Percentiles rank a stretch among this genome's conserved stretches.
Conservation (phyloP, 495 filamentous ascomycete genomes). For the Penicillium cinerascens region DNA sequence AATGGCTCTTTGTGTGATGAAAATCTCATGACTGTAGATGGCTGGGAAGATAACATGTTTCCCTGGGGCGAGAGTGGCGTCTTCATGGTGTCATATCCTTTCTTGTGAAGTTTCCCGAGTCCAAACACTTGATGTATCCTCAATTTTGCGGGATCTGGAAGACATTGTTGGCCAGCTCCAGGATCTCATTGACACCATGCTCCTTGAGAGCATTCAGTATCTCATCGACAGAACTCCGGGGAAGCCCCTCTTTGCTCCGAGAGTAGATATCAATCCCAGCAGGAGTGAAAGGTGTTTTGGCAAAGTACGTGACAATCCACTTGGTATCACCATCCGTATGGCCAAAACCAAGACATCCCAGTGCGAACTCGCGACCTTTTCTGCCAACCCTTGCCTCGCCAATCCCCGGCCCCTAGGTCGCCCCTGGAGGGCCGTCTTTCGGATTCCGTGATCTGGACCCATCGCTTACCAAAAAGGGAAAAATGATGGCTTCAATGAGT, state of each 20-base stretch:
- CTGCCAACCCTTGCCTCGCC: conserved; percentile 68
- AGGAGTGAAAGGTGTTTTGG: conserved; percentile 68
- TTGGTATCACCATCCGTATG: conserved; percentile 40
- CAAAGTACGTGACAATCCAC: conserved; percentile 76
- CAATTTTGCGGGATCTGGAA: conserved; percentile 22
- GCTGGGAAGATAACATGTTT: too few species aligned
- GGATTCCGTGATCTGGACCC: too few species aligned
- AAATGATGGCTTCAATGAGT: too few species aligned
- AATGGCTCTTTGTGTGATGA: too few species aligned
- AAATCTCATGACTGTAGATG: too few species aligned
- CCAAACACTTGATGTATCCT: neutral
- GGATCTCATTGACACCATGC: conserved; percentile 22
- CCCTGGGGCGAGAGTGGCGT: too few species aligned
- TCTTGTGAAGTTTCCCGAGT: too few species aligned
- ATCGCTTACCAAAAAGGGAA: too few species aligned
- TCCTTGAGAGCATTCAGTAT: conserved; percentile 43
- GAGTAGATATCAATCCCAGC: conserved; percentile 73
- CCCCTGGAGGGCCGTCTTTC: too few species aligned
- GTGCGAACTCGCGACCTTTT: conserved; percentile 58
- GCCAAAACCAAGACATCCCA: conserved; percentile 77
- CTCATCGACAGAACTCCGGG: conserved; percentile 40
- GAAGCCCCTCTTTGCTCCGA: conserved; percentile 49
- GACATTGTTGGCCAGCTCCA: conserved; percentile 12
- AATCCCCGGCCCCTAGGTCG: conserved; percentile 55
- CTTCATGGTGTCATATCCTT: too few species aligned